Base-by-base conservation (phyloP, 2,329 filamentous ascomycete species). In the Pestalotiopsis fici region DNA sequence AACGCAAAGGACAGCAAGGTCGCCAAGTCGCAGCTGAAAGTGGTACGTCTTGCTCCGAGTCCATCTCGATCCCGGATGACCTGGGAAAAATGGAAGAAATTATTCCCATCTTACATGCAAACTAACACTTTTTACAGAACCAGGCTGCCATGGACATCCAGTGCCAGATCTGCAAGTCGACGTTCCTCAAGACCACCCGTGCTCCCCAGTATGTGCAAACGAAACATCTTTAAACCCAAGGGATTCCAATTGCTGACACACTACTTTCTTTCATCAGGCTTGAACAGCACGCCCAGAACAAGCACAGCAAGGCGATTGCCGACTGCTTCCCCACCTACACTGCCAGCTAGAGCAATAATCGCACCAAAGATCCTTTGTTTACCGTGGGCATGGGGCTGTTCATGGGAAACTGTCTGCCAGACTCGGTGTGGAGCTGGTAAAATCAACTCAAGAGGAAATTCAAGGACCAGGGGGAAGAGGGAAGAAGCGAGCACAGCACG, bases 101-200 rank as follows among this genome's bases (percentile, higher is more conserved):
- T 13, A 6, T 25, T 43, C n/a, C 21, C 23, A 43, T 31, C 11
- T 15, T 27, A 2, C 9, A 27, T 35, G 3, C 21, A 28, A n/a
- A 60, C 28, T 31, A 15, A 47, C 9, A 47, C 35, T n/a, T 3
- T 15, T 25, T 50, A 68, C 72, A 93, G 90, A 94, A 94, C 83
- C 85, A 87, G 73, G 85, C 90, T 73, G 92, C 92, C 68, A 92
- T 90, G 84, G 90, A 87, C 76, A 93, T 94, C 80, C 90, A 93
- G 80, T 95, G 92, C 86, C 82, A 87, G 72, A 84, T 89, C 75
- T 95, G 92, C 91, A 92, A 90, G 81, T 87, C 91, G 73, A 92
- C 91, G 35, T 94, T 95, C 83, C 86, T 94, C 73, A 91, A 91
- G 84, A 95, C 92, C 43, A 91, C 90, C 69, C 91, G 91, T 77